Percentiles rank a stretch among this genome's conserved stretches.
Evolutionary conservation across 2,329 filamentous ascomycete species (phyloP).

Genomic region (Ophiocordyceps camponoti-leonardi): DNA sequence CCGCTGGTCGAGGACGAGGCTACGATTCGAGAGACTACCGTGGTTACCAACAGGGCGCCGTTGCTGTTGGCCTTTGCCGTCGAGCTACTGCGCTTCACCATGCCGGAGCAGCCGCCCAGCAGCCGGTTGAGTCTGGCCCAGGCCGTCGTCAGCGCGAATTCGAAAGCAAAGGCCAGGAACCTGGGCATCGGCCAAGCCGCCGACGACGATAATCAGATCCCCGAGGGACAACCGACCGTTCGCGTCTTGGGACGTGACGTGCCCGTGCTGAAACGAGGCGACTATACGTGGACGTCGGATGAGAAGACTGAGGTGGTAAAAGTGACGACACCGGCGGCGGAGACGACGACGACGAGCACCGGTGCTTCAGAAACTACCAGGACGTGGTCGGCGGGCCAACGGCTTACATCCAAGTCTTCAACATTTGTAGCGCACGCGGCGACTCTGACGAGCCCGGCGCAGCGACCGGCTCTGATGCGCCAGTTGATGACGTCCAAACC

Average conservation of each 20-base stretch:
- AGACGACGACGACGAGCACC: neutral
- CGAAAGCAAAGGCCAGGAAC: constrained; percentile 56
- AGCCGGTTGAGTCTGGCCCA: constrained; percentile 70
- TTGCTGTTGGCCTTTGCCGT: constrained; percentile 68
- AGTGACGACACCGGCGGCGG: neutral
- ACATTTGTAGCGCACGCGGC: constrained; percentile 38
- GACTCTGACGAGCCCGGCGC: constrained; percentile 17
- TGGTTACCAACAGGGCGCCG: constrained; percentile 68
- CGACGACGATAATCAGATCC: constrained; percentile 56
- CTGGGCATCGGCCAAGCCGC: constrained; percentile 50
- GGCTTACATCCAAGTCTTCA: constrained; percentile 33
- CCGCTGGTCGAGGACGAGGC: constrained; percentile 41
- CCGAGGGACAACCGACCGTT: constrained; percentile 57
- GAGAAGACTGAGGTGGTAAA: neutral
- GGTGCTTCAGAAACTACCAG: constrained; percentile 1
- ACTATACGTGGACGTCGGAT: constrained; percentile 33
- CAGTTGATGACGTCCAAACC: constrained; percentile 30
- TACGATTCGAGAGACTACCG: constrained; percentile 33
- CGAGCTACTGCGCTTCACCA: constrained; percentile 57
- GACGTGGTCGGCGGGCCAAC: constrained; percentile 33
- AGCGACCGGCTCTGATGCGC: constrained; percentile 25
- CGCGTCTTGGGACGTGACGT: constrained; percentile 58
- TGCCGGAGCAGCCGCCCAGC: constrained; percentile 74
- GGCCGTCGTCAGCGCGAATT: constrained; percentile 69
- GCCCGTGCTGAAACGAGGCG: constrained; percentile 59